These are phyloP conservation scores for Coprinopsis marcescibilis DNA, from an alignment of 768 basidiomycete species.

Conservation along the genomic window DNA sequence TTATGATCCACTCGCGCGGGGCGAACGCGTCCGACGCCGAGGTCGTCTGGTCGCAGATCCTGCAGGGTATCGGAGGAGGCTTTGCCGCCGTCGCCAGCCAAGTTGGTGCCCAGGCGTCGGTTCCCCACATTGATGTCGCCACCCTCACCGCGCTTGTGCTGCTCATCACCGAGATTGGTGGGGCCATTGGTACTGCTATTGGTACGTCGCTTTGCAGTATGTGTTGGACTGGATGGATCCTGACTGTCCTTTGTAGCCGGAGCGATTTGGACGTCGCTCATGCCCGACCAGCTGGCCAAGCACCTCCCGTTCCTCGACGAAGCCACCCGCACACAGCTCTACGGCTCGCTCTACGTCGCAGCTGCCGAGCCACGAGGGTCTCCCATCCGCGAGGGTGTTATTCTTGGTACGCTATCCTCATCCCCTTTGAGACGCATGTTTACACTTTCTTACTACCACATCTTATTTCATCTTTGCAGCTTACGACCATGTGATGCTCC, in stretches of 20 bases:
- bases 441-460: not conserved
- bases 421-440: conserved; percentile 12
- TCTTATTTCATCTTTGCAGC: conserved; percentile 22
- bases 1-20: conserved; percentile 70
- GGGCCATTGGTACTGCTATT: conserved; percentile 57
- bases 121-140: conserved; percentile 59
- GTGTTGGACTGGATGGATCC: not conserved
- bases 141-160: conserved; percentile 63
- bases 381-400: conserved; percentile 61
- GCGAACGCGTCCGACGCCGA: conserved; percentile 48
- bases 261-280: conserved; percentile 57
- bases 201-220: conserved; percentile 27
- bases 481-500: conserved; percentile 51
- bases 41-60: conserved; percentile 60
- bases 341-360: conserved; percentile 51
- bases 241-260: conserved; percentile 39
- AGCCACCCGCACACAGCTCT: conserved; percentile 40
- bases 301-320: conserved; percentile 47
- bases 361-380: conserved; percentile 41
- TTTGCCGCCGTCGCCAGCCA: conserved; percentile 53
- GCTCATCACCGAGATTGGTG: conserved; percentile 66
- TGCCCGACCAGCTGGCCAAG: conserved; percentile 55
- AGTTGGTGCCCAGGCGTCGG: conserved; percentile 61
- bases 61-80: conserved; percentile 74
- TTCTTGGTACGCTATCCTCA: conserved; percentile 37